Evolutionary conservation across 2,329 filamentous ascomycete genomes (phyloP).

Genomic region (Escovopsis weberi): DNA sequence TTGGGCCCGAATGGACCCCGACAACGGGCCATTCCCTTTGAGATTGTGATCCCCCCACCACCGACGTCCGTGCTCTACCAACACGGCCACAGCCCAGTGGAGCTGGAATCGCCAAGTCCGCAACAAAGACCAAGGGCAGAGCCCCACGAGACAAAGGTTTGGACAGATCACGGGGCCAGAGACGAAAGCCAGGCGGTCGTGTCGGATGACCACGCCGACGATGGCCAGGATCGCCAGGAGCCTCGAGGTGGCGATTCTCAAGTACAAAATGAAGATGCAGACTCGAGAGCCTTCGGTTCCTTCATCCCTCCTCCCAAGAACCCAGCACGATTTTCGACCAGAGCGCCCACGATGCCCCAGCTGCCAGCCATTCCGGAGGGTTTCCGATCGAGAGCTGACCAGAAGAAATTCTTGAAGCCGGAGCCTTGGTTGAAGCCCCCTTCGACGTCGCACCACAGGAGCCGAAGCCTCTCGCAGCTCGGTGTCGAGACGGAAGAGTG

Average conservation of each 20-base stretch:
- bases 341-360: conserved; percentile 4
- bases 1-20: conserved; percentile 2
- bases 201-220: neutral
- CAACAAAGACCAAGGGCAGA: neutral
- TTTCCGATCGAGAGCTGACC: conserved; percentile 6
- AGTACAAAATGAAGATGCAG: neutral
- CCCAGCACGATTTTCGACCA: conserved; percentile 7
- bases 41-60: conserved; percentile 4
- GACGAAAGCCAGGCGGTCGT: neutral
- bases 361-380: conserved; percentile 14
- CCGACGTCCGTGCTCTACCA: conserved; percentile 1
- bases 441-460: conserved; percentile 1
- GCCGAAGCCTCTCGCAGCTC: conserved; percentile 11
- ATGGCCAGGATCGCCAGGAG: neutral
- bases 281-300: neutral
- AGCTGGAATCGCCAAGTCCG: neutral
- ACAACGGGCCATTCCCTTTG: conserved; percentile 3
- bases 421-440: no score
- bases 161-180: neutral
- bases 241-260: neutral
- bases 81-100: neutral
- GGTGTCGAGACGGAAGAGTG: conserved; percentile 25
- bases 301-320: conserved; percentile 10
- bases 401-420: conserved; percentile 2
- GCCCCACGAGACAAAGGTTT: neutral